These are phyloP conservation scores for Lepiota venenata DNA, from an alignment of 768 basidiomycete genomes.

Conservation along the genomic window DNA sequence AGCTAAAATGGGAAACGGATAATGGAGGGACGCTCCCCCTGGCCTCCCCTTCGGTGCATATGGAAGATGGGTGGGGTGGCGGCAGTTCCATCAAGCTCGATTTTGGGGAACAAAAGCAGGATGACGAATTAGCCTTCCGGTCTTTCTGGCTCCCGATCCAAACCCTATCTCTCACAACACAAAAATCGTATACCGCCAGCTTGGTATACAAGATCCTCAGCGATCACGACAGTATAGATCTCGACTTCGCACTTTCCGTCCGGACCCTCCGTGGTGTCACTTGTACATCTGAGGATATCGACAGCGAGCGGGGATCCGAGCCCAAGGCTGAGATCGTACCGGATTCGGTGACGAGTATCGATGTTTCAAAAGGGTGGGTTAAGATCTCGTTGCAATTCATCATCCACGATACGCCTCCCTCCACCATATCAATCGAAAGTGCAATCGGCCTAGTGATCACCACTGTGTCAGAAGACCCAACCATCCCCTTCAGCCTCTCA, in stretches of 20 bases:
- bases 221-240: conserved; percentile 22
- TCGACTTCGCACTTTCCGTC: conserved; percentile 22
- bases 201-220: conserved; percentile 48
- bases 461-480: conserved; percentile 41
- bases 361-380: conserved; percentile 51
- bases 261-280: conserved; percentile 11
- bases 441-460: conserved; percentile 54
- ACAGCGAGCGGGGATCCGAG: background rate
- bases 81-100: conserved; percentile 54
- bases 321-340: conserved; percentile 1
- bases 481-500: conserved; percentile 35
- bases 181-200: conserved; percentile 43
- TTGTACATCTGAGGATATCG: background rate
- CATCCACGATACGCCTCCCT: conserved; percentile 12
- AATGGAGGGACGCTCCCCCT: conserved; percentile 35
- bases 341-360: conserved; percentile 19
- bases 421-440: conserved; percentile 20
- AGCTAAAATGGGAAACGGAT: conserved; percentile 48
- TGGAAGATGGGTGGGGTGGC: conserved; percentile 71
- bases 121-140: conserved; percentile 47
- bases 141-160: conserved; percentile 68
- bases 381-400: conserved; percentile 44
- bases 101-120: conserved; percentile 35
- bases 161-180: conserved; percentile 46
- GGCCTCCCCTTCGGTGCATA: conserved; percentile 40